These are phyloP conservation scores for Cydonia oblonga DNA, from an alignment of 331 rosid genomes.

Conservation along the genomic window DNA sequence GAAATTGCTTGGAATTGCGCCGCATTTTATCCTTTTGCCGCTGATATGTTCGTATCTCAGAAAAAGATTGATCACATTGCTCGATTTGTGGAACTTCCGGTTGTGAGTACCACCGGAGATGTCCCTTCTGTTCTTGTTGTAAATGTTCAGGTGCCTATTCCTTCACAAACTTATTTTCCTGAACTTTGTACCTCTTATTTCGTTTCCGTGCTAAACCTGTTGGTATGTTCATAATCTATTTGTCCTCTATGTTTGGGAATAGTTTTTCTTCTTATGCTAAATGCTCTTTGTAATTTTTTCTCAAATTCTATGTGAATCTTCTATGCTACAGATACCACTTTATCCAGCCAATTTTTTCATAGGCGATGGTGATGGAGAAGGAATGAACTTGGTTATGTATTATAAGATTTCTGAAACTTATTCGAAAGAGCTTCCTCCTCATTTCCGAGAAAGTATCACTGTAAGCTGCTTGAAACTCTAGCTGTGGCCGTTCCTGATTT, in stretches of 20 bases:
- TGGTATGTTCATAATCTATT: background rate
- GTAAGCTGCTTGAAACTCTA: slow-evolving; percentile 32
- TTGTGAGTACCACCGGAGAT: slow-evolving; percentile 47
- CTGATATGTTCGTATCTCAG: slow-evolving; percentile 62
- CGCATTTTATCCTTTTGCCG: slow-evolving; percentile 79
- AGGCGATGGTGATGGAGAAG: slow-evolving; percentile 89
- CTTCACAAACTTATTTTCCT: background rate
- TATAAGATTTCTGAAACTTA: slow-evolving; percentile 70
- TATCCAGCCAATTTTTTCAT: slow-evolving; percentile 72
- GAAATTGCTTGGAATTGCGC: slow-evolving; percentile 62
- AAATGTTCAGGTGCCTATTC: slow-evolving; percentile 66
- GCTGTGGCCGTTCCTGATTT: background rate
- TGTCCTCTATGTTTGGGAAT: background rate
- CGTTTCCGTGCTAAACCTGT: background rate
- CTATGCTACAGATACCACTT: slow-evolving; percentile 63
- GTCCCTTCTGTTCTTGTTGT: slow-evolving; percentile 74
- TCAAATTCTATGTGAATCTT: background rate
- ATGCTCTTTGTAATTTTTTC: background rate
- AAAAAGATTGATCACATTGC: slow-evolving; percentile 86
- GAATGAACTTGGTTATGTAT: slow-evolving; percentile 78
- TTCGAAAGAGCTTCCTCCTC: slow-evolving; percentile 58
- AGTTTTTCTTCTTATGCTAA: background rate
- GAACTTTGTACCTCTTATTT: slow-evolving; percentile 1
- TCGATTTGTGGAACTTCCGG: slow-evolving; percentile 84
- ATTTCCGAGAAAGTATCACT: slow-evolving; percentile 55